Evolutionary conservation across 495 filamentous ascomycete species (phyloP), one percentile per base, ranked within the genome.

Genomic region (Neurospora intermedia): DNA sequence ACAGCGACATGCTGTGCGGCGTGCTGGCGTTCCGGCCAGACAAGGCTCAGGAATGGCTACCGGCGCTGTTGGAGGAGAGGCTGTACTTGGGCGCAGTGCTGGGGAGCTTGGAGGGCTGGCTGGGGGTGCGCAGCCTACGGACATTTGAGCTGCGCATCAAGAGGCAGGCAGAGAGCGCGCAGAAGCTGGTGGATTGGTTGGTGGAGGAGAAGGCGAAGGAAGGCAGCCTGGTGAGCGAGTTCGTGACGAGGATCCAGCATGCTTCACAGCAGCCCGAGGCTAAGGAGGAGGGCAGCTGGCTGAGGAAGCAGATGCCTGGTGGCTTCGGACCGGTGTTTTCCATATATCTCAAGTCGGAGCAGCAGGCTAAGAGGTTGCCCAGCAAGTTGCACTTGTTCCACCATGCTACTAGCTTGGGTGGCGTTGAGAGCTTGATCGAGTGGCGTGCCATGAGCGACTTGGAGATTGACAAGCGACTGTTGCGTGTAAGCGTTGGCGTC

Each of bases 381-480:
- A 91, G 90, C 76, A 89, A 92, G 83, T 79, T 98, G 78, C 73
- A 86, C 38, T 87, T 94, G 70, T 99, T 98, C 84, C 93, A 97
- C 75, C 96, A 99, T 86, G 94, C 96, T 8, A 99, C 96, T 18
- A 94, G 91, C 80, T 82, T 99, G 7, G 96, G 96, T 5, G 94
- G 95, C 2, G 94, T 98, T 11, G 96, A 99, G 88, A 94, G 91
- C 75, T 82, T 98, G 86, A 92, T 99, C 78, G 93, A 96, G 84
- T 94, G 93, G 91, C 81, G 91, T 71, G 88, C 91, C 35, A 95
- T 99, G 94, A 90, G 87, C 71, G 96, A 99, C 85, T 69, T 80
- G 16, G 84, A 74, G 11, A 91, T 94, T 71, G 94, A 97, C 80
- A 87, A 84, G 76, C 83, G 88, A 75, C 79, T 99, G 79, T 78